These are phyloP conservation scores for Phytophthora constricta DNA, from an alignment of 352 stramenopile genomes.

Conservation along the genomic window DNA sequence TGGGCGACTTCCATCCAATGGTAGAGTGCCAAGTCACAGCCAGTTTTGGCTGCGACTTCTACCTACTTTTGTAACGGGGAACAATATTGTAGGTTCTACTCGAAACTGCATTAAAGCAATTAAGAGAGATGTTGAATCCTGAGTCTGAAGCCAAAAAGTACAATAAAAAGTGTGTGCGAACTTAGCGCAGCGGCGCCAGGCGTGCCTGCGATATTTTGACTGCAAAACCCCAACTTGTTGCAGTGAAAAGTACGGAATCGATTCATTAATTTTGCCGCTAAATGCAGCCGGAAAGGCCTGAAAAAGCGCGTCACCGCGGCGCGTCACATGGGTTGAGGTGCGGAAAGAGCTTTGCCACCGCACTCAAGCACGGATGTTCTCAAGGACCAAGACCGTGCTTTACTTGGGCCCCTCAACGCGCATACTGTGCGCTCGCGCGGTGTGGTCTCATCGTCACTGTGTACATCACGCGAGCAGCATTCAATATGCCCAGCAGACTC, in stretches of 20 bases:
- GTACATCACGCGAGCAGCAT: not conserved
- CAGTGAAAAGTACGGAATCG: conserved; percentile 4
- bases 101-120: not conserved
- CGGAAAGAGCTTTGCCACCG: not conserved
- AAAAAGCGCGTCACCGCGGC: too few species aligned
- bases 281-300: not conserved
- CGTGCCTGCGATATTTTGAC: not conserved
- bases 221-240: not conserved
- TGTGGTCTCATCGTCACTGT: not conserved
- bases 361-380: not conserved
- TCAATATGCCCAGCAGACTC: not conserved
- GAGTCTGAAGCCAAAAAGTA: conserved; percentile 1
- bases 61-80: too few species aligned
- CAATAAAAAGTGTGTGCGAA: conserved; percentile 2
- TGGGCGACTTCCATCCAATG: too few species aligned
- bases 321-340: not conserved
- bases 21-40: too few species aligned
- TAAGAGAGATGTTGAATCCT: conserved; percentile 2
- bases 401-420: not conserved
- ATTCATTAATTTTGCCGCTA: not conserved
- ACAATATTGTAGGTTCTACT: too few species aligned
- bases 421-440: not conserved
- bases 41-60: too few species aligned
- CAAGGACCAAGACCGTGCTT: not conserved
- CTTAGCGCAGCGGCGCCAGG: conserved; percentile 2